Evolutionary conservation across 1,139 yeast genomes (phyloP), one percentile per base, ranked within the genome.

Genomic region (Candida freyschussii): DNA sequence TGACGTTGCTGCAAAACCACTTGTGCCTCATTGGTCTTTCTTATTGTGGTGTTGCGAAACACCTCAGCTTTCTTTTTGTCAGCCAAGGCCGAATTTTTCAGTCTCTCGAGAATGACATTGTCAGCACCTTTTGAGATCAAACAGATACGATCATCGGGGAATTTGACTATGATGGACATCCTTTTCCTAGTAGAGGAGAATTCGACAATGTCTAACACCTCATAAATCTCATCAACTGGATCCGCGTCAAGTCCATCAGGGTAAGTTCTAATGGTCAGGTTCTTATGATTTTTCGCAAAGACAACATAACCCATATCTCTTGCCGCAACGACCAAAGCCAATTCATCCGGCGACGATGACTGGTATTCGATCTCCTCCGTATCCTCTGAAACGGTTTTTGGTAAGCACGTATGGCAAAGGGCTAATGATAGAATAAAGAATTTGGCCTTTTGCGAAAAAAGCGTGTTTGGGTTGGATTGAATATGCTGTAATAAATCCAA

Each of bases 121-220:
- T 93, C 98, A 1, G 99, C 98, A 34, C 97, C 98, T 60, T 93
- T 93, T 60, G 96, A 85, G 29, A 93, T 65, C 36, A 91, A 55
- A 33, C 91, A 75, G 15, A 87, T 69, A 40, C 83, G 69, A n/a
- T 75, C 76, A 53, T 84, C 85, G 0, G 96, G 96, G 47, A 85
- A 76, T 44, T 63, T 69, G 2, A 89, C 79, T 7, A 91, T 59
- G n/a, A 82, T 75, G 0, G 96, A 85, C 99, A 93, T 93, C 53
- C 98, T 73, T 59, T 93, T 93, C 49, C 99, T 75, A 4, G 80
- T 67, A 3, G 95, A 84, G 0, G 91, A 69, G 54, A 93, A 93
- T 41, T 91, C 97, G 39, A 93, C 77, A 2, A 75, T 72, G 41
- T 91, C 91, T 45, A 89, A 62, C 4, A 91, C 66, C 45, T 81